phyloP scores from a whole-genome alignment of 108 stramenopile species.

The Nannochloropsis salina region DNA sequence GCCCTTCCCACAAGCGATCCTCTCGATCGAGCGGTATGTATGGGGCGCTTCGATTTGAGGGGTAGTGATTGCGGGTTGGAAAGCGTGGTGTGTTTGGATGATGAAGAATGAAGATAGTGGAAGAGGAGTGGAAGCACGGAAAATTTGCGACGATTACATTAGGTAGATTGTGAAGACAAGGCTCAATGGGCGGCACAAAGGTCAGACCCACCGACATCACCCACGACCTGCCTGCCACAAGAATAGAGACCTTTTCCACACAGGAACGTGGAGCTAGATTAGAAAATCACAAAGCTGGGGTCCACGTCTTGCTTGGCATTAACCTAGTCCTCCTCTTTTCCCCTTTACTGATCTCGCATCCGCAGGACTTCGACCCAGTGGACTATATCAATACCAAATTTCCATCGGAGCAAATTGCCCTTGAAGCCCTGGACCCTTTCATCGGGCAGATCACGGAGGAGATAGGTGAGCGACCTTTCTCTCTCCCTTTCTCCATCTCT shows the following conservation, averaged over 20 bases:
- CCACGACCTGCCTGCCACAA: too few relatives aligned
- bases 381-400: slow-evolving; percentile 58
- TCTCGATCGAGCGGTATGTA: not conserved
- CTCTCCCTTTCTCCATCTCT: not conserved
- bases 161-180: too few relatives aligned
- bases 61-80: too few relatives aligned
- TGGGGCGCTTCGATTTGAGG: too few relatives aligned
- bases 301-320: not conserved
- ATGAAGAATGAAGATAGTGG: too few relatives aligned
- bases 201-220: too few relatives aligned
- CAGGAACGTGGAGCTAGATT: too few relatives aligned
- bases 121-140: not conserved
- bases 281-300: too few relatives aligned
- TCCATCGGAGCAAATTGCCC: slow-evolving; percentile 53
- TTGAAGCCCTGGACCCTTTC: slow-evolving; percentile 57
- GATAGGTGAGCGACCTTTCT: slow-evolving; percentile 29
- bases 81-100: too few relatives aligned
- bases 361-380: slow-evolving; percentile 54
- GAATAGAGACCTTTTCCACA: too few relatives aligned
- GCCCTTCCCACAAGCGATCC: not conserved
- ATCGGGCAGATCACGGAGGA: slow-evolving; percentile 42
- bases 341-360: too few relatives aligned
- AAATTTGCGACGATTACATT: not conserved
- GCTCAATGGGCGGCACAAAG: too few relatives aligned
- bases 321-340: not conserved